Conservation (phyloP, 192 early-diverging fungal genomes). For the Mortierella hygrophila region DNA sequence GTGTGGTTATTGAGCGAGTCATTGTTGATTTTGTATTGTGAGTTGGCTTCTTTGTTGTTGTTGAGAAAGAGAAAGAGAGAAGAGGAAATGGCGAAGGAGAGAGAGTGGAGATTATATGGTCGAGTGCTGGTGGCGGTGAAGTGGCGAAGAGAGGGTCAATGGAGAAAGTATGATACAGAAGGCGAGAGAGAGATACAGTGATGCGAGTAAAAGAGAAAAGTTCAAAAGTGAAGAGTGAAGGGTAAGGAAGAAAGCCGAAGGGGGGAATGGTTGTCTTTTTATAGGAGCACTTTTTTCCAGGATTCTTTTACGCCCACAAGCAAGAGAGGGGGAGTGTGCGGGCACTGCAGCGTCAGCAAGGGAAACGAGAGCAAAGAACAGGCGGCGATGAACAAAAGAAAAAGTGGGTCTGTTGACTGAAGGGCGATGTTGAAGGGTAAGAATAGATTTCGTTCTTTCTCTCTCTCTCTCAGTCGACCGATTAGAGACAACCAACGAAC, state of each 20-base stretch:
- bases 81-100: not conserved
- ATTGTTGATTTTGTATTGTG: conserved; percentile 6
- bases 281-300: not conserved
- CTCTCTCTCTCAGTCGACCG: not conserved
- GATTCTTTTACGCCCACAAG: not conserved
- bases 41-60: not conserved
- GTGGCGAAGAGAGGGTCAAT: not conserved
- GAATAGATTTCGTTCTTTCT: not conserved
- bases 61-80: not conserved
- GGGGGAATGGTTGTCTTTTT: not conserved
- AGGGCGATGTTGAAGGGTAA: not conserved
- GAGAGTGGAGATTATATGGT: not conserved
- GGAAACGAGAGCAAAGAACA: conserved; percentile 11
- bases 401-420: not conserved
- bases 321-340: not conserved
- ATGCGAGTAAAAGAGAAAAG: not conserved
- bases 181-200: not conserved
- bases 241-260: not conserved
- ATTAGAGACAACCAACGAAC: too few relatives aligned
- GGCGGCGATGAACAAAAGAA: not conserved
- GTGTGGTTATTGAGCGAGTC: conserved; percentile 25
- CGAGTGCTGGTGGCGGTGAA: too few relatives aligned
- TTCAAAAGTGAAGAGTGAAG: not conserved
- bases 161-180: not conserved
- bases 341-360: not conserved